Evolutionary conservation across 164 flowering plant genomes (phyloP), one percentile per base, ranked within the genome.

Genomic region (Berberis vulgaris): DNA sequence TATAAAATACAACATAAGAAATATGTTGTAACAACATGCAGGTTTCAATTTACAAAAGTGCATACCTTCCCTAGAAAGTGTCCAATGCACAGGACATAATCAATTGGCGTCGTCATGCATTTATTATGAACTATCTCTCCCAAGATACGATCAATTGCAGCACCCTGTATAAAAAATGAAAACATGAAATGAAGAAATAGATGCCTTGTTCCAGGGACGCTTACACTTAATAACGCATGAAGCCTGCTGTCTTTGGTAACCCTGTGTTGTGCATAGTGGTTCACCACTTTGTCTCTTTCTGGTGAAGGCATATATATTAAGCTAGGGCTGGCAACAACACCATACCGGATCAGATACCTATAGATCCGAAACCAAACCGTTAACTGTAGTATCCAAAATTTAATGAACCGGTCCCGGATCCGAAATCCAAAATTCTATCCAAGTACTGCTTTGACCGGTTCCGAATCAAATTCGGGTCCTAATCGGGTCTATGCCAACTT

Each of bases 91-190:
- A 91, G 69, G 70, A 91, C 93, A 74, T 83, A 91, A 69, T 88
- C 96, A 57, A 91, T 88, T 13, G 97, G 91, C 45, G 77, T 60
- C 12, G 62, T 72, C 82, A 83, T 78, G 74, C 78, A 70, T 73
- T 81, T 83, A 68, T 78, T 73, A 58, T 82, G 93, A 62, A 86
- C 86, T 64, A 91, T 86, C 67, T 91, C 96, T 61, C 93, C 97
- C 44, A 91, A 61, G 40, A 91, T 91, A 7, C 94, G 88, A 77
- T 87, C 96, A 69, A 91, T 91, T 9, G 94, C 96, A 39, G 96
- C 96, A 64, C 97, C 97, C 97, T 91, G 81, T 13, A 63, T 41
- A 42, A 43, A 49, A 61, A 2, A 66, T 54, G 43, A 5, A 68
- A 58, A 41, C 5, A 41, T 61, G n/a, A 41, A 59, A 53, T 40